Percentiles rank a stretch among this genome's conserved stretches.
These are phyloP conservation scores for Penicillium bovifimosum DNA, from an alignment of 495 filamentous ascomycete genomes.

Conservation along the genomic window DNA sequence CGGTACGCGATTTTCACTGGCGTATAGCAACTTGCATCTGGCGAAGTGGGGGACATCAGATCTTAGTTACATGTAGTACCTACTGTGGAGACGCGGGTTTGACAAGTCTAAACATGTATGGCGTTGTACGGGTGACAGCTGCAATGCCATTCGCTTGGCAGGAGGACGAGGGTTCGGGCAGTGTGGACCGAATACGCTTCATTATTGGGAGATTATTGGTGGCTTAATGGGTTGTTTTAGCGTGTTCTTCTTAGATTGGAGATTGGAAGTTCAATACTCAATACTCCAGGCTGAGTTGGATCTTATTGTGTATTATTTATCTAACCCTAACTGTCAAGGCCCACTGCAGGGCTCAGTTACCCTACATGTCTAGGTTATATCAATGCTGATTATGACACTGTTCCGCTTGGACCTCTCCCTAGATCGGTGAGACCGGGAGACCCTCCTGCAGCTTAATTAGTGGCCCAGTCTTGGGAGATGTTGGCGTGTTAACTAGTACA, in stretches of 20 bases:
- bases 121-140: conserved; percentile 11
- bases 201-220: too few species aligned
- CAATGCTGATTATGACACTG: too few species aligned
- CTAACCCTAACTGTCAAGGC: neutral
- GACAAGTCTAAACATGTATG: neutral
- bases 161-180: too few species aligned
- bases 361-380: neutral
- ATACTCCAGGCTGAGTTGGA: too few species aligned
- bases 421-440: neutral
- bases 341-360: too few species aligned
- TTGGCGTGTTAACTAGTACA: neutral
- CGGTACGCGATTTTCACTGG: too few species aligned
- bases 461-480: neutral
- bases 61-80: too few species aligned
- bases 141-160: conserved; percentile 7
- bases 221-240: too few species aligned
- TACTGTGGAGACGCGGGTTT: too few species aligned
- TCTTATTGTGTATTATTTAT: neutral
- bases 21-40: too few species aligned
- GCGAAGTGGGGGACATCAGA: too few species aligned
- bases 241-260: neutral
- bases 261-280: neutral
- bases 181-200: too few species aligned
- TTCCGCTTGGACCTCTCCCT: neutral
- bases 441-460: neutral